Percentiles rank a stretch among this genome's conserved stretches.
Evolutionary conservation across 2,329 filamentous ascomycete genomes (phyloP).

Genomic region (Byssothecium circinans): DNA sequence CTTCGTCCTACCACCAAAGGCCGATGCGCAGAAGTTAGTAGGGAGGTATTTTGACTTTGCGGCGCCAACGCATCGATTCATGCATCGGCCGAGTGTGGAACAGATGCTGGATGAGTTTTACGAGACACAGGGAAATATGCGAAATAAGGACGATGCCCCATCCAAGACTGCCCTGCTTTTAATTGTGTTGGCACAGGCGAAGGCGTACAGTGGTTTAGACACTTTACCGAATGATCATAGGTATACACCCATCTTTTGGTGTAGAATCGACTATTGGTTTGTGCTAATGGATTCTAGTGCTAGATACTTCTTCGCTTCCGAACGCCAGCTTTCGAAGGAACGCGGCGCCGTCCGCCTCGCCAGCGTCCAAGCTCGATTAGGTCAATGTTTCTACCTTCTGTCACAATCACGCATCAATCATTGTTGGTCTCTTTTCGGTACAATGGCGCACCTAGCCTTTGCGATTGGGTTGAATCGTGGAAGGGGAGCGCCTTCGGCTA

Average conservation of each 20-base stretch:
- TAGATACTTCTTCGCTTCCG: conserved; percentile 48
- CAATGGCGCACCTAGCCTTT: conserved; percentile 56
- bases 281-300: conserved; percentile 29
- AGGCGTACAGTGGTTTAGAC: conserved; percentile 39
- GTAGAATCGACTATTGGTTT: too few species aligned
- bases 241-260: conserved; percentile 6
- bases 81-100: conserved; percentile 58
- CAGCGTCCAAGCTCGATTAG: conserved; percentile 59
- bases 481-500: conserved; percentile 31
- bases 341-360: conserved; percentile 58
- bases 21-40: conserved; percentile 48
- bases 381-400: conserved; percentile 62
- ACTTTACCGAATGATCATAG: conserved; percentile 24
- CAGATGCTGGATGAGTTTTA: conserved; percentile 52
- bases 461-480: conserved; percentile 50
- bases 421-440: conserved; percentile 64
- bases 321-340: conserved; percentile 52
- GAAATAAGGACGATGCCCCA: conserved; percentile 44
- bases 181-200: conserved; percentile 57
- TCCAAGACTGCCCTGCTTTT: conserved; percentile 53
- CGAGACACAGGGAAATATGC: conserved; percentile 47
- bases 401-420: conserved; percentile 63
- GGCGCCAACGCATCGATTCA: conserved; percentile 61
- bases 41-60: conserved; percentile 62
- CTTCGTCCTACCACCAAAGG: conserved; percentile 49